Evolutionary conservation across 2,329 filamentous ascomycete species (phyloP).

Genomic region (Phaeophleospora eucalypticola): DNA sequence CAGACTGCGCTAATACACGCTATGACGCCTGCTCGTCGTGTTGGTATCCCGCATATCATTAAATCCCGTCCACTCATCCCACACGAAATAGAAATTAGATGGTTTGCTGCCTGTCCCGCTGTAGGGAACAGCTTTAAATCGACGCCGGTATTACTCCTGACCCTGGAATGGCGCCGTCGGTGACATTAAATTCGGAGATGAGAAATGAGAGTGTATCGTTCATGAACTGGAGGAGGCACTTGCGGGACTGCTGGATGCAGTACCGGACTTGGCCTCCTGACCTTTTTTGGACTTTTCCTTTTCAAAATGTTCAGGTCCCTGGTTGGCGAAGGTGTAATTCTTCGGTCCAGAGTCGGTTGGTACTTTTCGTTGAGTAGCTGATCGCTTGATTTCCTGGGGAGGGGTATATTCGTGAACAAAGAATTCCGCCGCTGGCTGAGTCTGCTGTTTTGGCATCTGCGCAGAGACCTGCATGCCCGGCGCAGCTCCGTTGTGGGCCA

Average conservation of each 20-base stretch:
- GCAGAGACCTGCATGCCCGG: conserved; percentile 24
- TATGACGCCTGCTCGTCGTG: too few relatives aligned
- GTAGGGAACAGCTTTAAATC: background rate
- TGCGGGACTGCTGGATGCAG: conserved; percentile 19
- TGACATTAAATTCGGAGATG: background rate
- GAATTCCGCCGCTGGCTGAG: conserved; percentile 32
- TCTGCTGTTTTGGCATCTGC: conserved; percentile 26
- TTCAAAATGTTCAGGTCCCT: conserved; percentile 43
- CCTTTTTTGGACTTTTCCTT: conserved; percentile 27
- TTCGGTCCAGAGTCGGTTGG: conserved; percentile 35
- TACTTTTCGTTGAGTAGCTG: conserved; percentile 30
- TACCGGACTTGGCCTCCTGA: conserved; percentile 8
- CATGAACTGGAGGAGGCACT: conserved; percentile 16
- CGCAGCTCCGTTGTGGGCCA: conserved; percentile 13
- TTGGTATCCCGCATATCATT: background rate
- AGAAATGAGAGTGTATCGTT: background rate
- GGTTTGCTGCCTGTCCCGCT: background rate
- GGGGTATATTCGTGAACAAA: conserved; percentile 47
- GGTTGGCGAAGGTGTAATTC: conserved; percentile 47
- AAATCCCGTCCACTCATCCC: background rate
- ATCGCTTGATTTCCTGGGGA: conserved; percentile 37
- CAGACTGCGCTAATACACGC: too few relatives aligned
- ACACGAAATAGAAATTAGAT: background rate
- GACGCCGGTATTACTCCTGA: conserved; percentile 3
- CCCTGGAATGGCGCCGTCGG: too few relatives aligned